Percentiles rank a stretch among this genome's conserved stretches.
phyloP scores from a whole-genome alignment of 2,329 filamentous ascomycete genomes.

The Xylaria digitata region DNA sequence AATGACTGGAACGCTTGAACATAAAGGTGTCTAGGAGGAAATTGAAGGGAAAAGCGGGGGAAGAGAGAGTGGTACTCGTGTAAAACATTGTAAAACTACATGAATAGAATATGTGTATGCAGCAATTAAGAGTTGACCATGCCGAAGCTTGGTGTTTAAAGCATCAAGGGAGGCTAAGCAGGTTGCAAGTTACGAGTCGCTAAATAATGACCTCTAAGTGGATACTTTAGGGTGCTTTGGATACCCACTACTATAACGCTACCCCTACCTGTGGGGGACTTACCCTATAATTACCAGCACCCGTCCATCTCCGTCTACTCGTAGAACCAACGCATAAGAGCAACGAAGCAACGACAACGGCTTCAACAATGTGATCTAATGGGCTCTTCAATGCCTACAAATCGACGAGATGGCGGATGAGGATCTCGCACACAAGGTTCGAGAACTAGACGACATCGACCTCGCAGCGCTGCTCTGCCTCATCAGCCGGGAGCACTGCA shows the following conservation, averaged over 20 bases:
- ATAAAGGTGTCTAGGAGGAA: not conserved
- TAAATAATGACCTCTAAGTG: too few relatives aligned
- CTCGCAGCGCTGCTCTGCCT: slow-evolving; percentile 86
- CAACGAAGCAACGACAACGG: not conserved
- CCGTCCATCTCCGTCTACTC: too few relatives aligned
- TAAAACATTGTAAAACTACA: not conserved
- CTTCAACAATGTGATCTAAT: slow-evolving; percentile 38
- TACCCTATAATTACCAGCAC: not conserved
- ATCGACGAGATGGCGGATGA: slow-evolving; percentile 67
- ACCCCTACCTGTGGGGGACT: too few relatives aligned
- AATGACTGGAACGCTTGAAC: slow-evolving; percentile 47
- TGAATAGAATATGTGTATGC: too few relatives aligned
- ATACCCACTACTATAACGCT: too few relatives aligned
- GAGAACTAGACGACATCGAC: slow-evolving; percentile 86
- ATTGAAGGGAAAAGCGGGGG: not conserved
- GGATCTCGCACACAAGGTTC: slow-evolving; percentile 74
- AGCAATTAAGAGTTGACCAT: too few relatives aligned
- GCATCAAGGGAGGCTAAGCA: too few relatives aligned
- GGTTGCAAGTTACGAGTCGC: too few relatives aligned
- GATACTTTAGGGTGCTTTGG: too few relatives aligned
- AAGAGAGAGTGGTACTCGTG: too few relatives aligned
- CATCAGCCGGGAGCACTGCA: slow-evolving; percentile 84
- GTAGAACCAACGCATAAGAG: too few relatives aligned
- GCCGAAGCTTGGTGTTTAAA: too few relatives aligned
- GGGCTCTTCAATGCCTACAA: slow-evolving; percentile 31